Evolutionary conservation across 768 basidiomycete species (phyloP), one percentile per base, ranked within the genome.

Genomic region (Termitomyces sp.): DNA sequence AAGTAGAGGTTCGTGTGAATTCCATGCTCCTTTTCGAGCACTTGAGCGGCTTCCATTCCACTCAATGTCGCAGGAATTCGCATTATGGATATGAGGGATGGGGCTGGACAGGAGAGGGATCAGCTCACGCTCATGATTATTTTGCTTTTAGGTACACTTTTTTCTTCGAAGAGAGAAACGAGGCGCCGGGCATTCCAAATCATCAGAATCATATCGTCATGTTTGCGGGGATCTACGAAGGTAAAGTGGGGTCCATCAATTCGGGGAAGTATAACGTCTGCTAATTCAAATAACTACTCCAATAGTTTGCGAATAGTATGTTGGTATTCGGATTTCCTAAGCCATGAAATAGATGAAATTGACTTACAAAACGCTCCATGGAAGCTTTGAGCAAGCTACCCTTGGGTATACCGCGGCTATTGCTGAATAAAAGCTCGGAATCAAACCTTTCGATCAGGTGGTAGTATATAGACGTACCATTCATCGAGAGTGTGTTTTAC

Each of bases 1-100:
- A 80, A 64, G 41, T 73, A 74, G 41, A 88, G 68, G 66, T 85
- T 82, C 22, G 79, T 79, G 22, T 76, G 70, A 33, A 86, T 78
- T n/a, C 67, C 65, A 50, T 78, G 63, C 47, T 65, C 64, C 22
- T 68, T 61, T 37, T 72, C 68, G 12, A 86, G 75, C 52, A 66
- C 63, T 27, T 65, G 68, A 0, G 83, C 77, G 6, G 85, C 85
- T 27, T 58, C 54, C 13, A 86, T 74, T 16, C 86, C 86, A 31
- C 72, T 72, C 37, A 79, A 75, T 0, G 85, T 86, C 6, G 85
- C 84, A 33, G 85, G 82, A 41, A 87, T 77, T 85, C 86, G 48
- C 37, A 18, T n/a, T 9, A 6, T 3, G n/a, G 24, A 42, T 22
- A 44, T 31, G 37, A 51, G 46, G 49, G 47, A 9, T 54, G 30